Percentiles rank a stretch among this genome's conserved stretches.
These are phyloP conservation scores for Neoarthrinium moseri DNA, from an alignment of 2,329 filamentous ascomycete species.

Conservation along the genomic window DNA sequence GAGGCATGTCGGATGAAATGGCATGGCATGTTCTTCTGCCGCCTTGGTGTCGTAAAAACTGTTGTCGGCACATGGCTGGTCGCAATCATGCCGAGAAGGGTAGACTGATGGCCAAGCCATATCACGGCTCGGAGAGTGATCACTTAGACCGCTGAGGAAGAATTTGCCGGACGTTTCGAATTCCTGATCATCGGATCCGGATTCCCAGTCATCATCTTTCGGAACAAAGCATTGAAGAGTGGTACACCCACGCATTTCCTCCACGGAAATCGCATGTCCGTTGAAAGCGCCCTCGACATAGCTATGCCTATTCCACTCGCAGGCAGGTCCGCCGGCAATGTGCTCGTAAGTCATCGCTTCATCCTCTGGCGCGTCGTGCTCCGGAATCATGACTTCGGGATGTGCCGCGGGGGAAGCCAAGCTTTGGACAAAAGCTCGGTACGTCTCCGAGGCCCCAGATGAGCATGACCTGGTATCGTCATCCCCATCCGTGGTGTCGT, in stretches of 20 bases:
- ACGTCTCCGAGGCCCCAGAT: background rate
- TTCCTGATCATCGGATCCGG: background rate
- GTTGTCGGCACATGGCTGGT: background rate
- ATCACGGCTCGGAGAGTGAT: background rate
- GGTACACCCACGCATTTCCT: background rate
- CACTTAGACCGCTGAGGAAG: slow-evolving; percentile 3
- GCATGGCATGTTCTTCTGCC: background rate
- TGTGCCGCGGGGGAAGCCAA: background rate
- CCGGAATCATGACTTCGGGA: background rate
- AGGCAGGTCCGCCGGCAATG: background rate
- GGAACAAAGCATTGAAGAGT: slow-evolving; percentile 5
- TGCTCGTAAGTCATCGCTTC: background rate
- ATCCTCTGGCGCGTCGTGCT: background rate
- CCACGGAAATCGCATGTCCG: background rate
- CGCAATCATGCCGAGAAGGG: background rate
- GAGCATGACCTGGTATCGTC: background rate
- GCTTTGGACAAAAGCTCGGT: background rate
- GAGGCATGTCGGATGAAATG: slow-evolving; percentile 5
- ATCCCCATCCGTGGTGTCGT: background rate
- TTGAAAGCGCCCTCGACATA: background rate
- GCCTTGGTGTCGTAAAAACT: background rate
- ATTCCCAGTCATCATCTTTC: background rate
- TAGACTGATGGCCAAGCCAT: background rate
- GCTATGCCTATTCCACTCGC: background rate
- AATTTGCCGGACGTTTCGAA: background rate